phyloP scores from a whole-genome alignment of 305 asterid species.

The Solanum hybrid region DNA sequence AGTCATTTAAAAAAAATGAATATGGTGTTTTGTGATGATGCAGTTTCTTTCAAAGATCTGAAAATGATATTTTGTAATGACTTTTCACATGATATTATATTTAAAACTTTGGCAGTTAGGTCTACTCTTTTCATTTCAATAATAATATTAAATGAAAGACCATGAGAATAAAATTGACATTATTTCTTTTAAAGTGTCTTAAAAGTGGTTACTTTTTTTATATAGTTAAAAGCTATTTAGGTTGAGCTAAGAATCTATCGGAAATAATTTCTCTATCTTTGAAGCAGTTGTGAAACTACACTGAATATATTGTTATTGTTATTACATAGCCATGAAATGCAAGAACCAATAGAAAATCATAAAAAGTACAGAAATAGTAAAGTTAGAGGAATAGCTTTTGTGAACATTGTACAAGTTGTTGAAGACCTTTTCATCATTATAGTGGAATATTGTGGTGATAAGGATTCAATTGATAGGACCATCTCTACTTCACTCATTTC shows the following conservation, averaged over 20 bases:
- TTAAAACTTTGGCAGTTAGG: background rate
- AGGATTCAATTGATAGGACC: background rate
- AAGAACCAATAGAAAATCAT: background rate
- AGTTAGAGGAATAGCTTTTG: background rate
- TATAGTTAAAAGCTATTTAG: background rate
- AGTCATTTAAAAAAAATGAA: background rate
- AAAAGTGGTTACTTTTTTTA: background rate
- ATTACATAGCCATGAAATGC: background rate
- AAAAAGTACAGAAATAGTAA: background rate
- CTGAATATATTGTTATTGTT: background rate
- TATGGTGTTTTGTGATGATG: background rate
- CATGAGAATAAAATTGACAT: background rate
- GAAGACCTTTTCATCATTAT: background rate
- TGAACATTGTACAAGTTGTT: background rate
- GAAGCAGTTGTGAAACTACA: background rate
- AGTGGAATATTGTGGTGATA: background rate
- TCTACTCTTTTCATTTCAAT: background rate
- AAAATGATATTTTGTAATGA: background rate
- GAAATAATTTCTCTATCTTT: background rate
- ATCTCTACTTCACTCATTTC: background rate
- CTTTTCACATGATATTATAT: background rate
- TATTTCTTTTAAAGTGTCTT: background rate
- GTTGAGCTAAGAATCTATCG: no score
- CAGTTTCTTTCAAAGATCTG: background rate
- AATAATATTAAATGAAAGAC: background rate